These are phyloP conservation scores for Aspergillus carlsbadensis DNA, from an alignment of 495 filamentous ascomycete species.

Conservation along the genomic window DNA sequence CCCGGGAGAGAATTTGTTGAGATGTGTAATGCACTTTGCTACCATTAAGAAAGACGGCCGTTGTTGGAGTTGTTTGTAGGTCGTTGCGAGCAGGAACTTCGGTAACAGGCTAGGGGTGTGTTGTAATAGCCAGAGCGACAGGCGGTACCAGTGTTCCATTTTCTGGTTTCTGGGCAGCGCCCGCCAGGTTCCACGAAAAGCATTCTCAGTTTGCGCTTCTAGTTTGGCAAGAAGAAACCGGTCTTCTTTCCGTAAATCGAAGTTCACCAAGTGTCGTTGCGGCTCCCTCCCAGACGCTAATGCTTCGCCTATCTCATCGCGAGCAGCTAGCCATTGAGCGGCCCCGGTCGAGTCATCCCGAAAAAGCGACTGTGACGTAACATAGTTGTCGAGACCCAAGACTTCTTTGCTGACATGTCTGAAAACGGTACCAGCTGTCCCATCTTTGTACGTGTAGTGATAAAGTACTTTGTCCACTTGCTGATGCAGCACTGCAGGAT, in stretches of 20 bases:
- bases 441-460: neutral
- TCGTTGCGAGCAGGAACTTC: constrained; percentile 48
- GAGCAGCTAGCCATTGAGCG: constrained; percentile 26
- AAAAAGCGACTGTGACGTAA: constrained; percentile 21
- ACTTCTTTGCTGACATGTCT: constrained; percentile 6
- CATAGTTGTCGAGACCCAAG: neutral
- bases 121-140: constrained; percentile 54
- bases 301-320: constrained; percentile 27
- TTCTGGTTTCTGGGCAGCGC: constrained; percentile 25
- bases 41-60: constrained; percentile 49
- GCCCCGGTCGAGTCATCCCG: neutral
- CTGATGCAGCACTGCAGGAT: neutral
- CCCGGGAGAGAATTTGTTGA: constrained; percentile 33
- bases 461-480: neutral
- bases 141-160: constrained; percentile 44
- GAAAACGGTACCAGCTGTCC: neutral
- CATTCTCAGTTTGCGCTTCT: constrained; percentile 21
- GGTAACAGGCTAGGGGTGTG: constrained; percentile 40
- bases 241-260: constrained; percentile 18
- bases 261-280: constrained; percentile 12
- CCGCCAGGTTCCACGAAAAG: constrained; percentile 47
- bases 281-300: constrained; percentile 19
- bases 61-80: constrained; percentile 36
- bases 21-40: constrained; percentile 48
- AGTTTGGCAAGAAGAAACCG: constrained; percentile 26